These are phyloP conservation scores for Pouteria glomerata DNA, from an alignment of 148 eudicot species.

Conservation along the genomic window DNA sequence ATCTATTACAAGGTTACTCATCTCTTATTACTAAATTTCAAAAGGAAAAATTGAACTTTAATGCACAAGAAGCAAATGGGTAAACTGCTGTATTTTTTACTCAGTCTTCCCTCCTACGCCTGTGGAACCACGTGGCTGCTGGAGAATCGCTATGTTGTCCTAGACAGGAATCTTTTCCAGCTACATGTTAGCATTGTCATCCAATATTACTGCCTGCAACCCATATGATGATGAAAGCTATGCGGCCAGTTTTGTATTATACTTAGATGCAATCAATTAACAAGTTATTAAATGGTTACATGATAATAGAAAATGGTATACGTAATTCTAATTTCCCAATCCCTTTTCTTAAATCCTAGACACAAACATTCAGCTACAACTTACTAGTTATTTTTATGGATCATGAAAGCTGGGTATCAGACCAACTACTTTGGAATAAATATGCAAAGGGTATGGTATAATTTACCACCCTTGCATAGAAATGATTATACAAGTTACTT, in stretches of 20 bases:
- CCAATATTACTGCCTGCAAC: not conserved
- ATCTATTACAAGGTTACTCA: not conserved
- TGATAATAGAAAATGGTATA: not conserved
- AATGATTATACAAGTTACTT: too few species aligned
- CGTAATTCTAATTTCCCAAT: too few species aligned
- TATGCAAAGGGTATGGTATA: too few species aligned
- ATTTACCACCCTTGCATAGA: too few species aligned
- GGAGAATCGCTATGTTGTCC: not conserved
- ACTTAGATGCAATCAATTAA: too few species aligned
- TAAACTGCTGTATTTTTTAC: not conserved
- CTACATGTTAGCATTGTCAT: not conserved
- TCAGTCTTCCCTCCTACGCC: not conserved
- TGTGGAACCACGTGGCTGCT: not conserved
- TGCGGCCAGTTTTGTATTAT: not conserved
- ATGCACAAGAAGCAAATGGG: not conserved
- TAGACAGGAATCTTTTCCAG: not conserved
- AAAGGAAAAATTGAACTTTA: not conserved
- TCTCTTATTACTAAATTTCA: not conserved
- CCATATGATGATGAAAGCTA: not conserved
- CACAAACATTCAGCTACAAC: too few species aligned
- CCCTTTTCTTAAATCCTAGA: too few species aligned
- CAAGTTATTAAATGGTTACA: not conserved
- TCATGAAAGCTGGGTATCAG: not conserved
- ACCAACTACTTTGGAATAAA: not conserved
- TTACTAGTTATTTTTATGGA: not conserved